phyloP scores from a whole-genome alignment of 176 grass and related monocot species.

The Zizania latifolia region DNA sequence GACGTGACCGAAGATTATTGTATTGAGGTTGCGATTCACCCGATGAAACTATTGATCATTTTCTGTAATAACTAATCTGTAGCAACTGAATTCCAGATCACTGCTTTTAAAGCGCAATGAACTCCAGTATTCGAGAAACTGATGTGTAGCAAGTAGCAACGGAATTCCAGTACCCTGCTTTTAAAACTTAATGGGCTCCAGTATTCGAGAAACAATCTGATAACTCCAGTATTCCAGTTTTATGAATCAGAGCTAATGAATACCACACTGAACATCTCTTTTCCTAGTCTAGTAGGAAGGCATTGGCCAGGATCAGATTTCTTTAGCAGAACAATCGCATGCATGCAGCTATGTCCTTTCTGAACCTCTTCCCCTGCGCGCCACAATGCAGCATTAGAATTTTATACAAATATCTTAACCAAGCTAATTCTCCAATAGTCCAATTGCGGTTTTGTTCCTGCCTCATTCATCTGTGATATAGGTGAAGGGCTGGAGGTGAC shows the following conservation, averaged over 20 bases:
- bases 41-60: too few relatives aligned
- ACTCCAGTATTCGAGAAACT: too few relatives aligned
- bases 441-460: not conserved
- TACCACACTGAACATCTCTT: conserved; percentile 3
- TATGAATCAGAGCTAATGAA: not conserved
- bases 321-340: not conserved
- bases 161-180: too few relatives aligned
- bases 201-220: too few relatives aligned
- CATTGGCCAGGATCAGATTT: not conserved
- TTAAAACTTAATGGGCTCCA: too few relatives aligned
- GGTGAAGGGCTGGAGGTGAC: conserved; percentile 7
- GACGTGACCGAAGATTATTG: too few relatives aligned
- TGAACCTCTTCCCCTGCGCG: not conserved
- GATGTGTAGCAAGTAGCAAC: too few relatives aligned
- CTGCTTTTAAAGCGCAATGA: too few relatives aligned
- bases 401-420: conserved; percentile 14
- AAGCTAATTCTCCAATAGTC: conserved; percentile 20
- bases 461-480: conserved; percentile 25
- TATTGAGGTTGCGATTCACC: too few relatives aligned
- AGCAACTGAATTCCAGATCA: too few relatives aligned
- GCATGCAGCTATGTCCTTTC: not conserved
- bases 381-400: conserved; percentile 5
- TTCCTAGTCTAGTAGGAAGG: not conserved
- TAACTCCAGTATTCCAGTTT: too few relatives aligned
- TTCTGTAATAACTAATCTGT: too few relatives aligned